Percentiles rank a stretch among this genome's conserved stretches.
Evolutionary conservation across 768 basidiomycete species (phyloP).

Genomic region (Leccinum subtestaceum): DNA sequence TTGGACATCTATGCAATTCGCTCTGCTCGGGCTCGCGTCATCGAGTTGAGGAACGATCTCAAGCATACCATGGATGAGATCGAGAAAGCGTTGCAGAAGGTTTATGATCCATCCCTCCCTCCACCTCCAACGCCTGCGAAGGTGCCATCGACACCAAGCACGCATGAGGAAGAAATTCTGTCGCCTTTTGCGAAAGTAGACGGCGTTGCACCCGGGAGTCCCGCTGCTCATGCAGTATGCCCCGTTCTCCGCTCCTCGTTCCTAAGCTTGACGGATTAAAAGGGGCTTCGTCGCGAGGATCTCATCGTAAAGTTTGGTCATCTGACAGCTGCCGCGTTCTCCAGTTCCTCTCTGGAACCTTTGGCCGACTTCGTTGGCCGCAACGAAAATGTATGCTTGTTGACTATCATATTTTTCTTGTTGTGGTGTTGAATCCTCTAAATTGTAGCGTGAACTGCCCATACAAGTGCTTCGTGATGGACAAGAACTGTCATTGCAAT

Average conservation of each 20-base stretch:
- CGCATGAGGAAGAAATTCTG: conserved; percentile 13
- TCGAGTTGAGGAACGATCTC: conserved; percentile 79
- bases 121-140: conserved; percentile 22
- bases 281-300: conserved; percentile 72
- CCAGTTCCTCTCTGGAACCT: conserved; percentile 56
- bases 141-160: conserved; percentile 21
- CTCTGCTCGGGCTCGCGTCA: conserved; percentile 70
- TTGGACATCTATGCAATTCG: conserved; percentile 82
- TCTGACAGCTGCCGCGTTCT: conserved; percentile 53
- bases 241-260: conserved; percentile 1
- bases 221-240: conserved; percentile 78
- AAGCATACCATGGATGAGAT: conserved; percentile 62
- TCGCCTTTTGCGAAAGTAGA: conserved; percentile 80
- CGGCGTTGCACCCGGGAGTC: conserved; percentile 74
- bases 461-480: conserved; percentile 57
- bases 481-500: conserved; percentile 45
- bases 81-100: conserved; percentile 60
- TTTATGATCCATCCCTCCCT: conserved; percentile 52
- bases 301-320: conserved; percentile 72
- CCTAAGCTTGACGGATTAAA: conserved; percentile 2
- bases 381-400: conserved; percentile 68
- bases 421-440: background rate
- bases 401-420: background rate
- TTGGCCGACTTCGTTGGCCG: conserved; percentile 71
- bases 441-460: conserved; percentile 50